Evolutionary conservation across 2,329 filamentous ascomycete genomes (phyloP).

Genomic region (Beauveria sp.): DNA sequence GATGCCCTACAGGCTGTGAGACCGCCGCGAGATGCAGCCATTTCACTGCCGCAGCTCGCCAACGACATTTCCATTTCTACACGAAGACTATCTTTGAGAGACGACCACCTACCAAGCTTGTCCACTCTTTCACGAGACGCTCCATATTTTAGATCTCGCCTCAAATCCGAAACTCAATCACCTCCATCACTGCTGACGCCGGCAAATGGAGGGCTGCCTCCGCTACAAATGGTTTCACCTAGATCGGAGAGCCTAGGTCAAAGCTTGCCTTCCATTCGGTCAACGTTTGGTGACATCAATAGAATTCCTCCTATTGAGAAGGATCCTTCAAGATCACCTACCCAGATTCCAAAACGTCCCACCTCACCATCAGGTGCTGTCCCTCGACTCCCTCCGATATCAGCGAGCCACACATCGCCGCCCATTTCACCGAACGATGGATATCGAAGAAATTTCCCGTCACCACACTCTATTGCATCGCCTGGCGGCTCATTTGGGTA

Average conservation of each 20-base stretch:
- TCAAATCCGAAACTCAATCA: slow-evolving; percentile 17
- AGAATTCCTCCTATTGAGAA: slow-evolving; percentile 24
- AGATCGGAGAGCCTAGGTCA: slow-evolving; percentile 28
- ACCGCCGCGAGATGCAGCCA: slow-evolving; percentile 12
- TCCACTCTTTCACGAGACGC: slow-evolving; percentile 9
- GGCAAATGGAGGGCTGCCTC: slow-evolving; percentile 26
- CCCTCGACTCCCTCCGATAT: slow-evolving; percentile 24
- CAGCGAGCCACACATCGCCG: slow-evolving; percentile 29
- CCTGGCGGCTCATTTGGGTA: slow-evolving; percentile 28
- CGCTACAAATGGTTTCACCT: slow-evolving; percentile 29
- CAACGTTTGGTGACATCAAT: slow-evolving; percentile 29
- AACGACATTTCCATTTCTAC: slow-evolving; percentile 11
- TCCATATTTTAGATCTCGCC: slow-evolving; percentile 4
- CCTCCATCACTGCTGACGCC: slow-evolving; percentile 19
- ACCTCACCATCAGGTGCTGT: slow-evolving; percentile 29
- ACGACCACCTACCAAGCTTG: slow-evolving; percentile 20
- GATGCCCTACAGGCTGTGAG: slow-evolving; percentile 24
- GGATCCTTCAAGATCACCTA: slow-evolving; percentile 20
- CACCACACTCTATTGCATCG: slow-evolving; percentile 35
- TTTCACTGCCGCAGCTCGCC: slow-evolving; percentile 1
- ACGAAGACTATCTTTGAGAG: slow-evolving; percentile 24
- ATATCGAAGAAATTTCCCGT: slow-evolving; percentile 38
- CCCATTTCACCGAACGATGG: slow-evolving; percentile 43
- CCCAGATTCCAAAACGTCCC: slow-evolving; percentile 21
- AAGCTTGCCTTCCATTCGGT: slow-evolving; percentile 31